phyloP scores from a whole-genome alignment of 2,329 filamentous ascomycete species.

The Paraphoma sp. region DNA sequence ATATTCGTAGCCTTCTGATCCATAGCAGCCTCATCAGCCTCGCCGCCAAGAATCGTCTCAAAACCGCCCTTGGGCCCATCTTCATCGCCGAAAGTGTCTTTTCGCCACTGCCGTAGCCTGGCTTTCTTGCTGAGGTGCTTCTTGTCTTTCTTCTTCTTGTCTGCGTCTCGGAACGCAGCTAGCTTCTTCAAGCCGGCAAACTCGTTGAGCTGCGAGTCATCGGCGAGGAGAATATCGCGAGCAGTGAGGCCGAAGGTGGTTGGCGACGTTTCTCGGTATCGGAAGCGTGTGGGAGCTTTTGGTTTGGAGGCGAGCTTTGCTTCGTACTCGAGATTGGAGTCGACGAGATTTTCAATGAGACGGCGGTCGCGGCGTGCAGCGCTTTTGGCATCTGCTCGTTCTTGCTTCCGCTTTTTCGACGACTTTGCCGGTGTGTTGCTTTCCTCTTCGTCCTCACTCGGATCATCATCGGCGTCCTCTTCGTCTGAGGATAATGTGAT shows the following conservation, averaged over 20 bases:
- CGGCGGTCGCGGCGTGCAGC: slow-evolving; percentile 80
- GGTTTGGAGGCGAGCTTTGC: slow-evolving; percentile 62
- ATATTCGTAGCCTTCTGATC: slow-evolving; percentile 12
- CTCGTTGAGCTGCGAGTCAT: slow-evolving; percentile 84
- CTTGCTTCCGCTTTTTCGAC: slow-evolving; percentile 55
- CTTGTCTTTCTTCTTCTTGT: slow-evolving; percentile 88
- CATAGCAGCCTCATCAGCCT: slow-evolving; percentile 1
- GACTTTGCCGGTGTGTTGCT: slow-evolving; percentile 48
- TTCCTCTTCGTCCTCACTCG: slow-evolving; percentile 47
- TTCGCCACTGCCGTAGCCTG: slow-evolving; percentile 83
- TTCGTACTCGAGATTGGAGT: slow-evolving; percentile 79
- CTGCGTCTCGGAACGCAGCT: slow-evolving; percentile 83
- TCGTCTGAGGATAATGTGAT: slow-evolving; percentile 68
- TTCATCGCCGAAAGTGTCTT: slow-evolving; percentile 69
- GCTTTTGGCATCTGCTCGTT: slow-evolving; percentile 66
- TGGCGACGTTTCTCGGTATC: slow-evolving; percentile 93
- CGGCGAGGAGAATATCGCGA: slow-evolving; percentile 88
- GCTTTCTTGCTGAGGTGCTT: slow-evolving; percentile 94
- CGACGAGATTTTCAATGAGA: slow-evolving; percentile 85
- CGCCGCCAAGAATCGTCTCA: slow-evolving; percentile 27
- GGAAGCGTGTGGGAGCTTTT: slow-evolving; percentile 68
- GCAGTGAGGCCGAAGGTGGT: slow-evolving; percentile 88
- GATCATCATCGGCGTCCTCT: slow-evolving; percentile 53
- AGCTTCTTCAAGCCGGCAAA: slow-evolving; percentile 96
- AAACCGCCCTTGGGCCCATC: slow-evolving; percentile 58